Base-by-base conservation (phyloP, 805 yeast genomes). In the Candida michaelii region DNA sequence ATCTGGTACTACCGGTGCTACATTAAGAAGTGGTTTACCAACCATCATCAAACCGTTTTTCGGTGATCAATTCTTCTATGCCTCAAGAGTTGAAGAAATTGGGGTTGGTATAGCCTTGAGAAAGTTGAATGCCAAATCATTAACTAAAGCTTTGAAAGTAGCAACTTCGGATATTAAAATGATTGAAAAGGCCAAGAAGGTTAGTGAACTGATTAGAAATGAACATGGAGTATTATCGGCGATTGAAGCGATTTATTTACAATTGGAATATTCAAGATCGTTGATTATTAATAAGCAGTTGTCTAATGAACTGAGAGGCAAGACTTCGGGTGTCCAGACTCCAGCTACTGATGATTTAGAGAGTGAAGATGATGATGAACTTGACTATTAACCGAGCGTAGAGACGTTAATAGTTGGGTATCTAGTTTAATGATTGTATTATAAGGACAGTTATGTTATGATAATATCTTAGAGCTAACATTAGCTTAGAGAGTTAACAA, bases 31-130 rank as follows among this genome's bases (percentile, higher is more conserved):
- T 11, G 98, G 98, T 0, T 61, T 85, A 24, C 97, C 98, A 1
- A 89, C 96, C 0, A 76, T 91, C 25, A 80, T 91, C 53, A 91
- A 90, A 60, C 98, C 98, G 1, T 91, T 91, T 56, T 91, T 91
- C 60, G 98, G 97, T 0, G 98, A 91, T 62, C 98, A 91, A 63
- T 90, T 87, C 58, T 91, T 91, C 59, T 91, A 87, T 60, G 97
- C 95, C 0, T 71, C 77, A 16, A 72, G 97, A 45, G 84, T 91
- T 2, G 96, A 89, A 51, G 97, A 89, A 46, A 71, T 89, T 27
- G 97, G 96, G 0, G 91, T 79, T 17, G 98, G 98, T 2, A 51
- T 89, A 9, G 74, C 78, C 1, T 62, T 91, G 48, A 79, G 74
- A 59, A 82, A 85, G 52, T 69, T 91, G 52, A 88, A 85, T 50